Base-by-base conservation (phyloP, 495 filamentous ascomycete genomes). In the Aspergillus nidulans region DNA sequence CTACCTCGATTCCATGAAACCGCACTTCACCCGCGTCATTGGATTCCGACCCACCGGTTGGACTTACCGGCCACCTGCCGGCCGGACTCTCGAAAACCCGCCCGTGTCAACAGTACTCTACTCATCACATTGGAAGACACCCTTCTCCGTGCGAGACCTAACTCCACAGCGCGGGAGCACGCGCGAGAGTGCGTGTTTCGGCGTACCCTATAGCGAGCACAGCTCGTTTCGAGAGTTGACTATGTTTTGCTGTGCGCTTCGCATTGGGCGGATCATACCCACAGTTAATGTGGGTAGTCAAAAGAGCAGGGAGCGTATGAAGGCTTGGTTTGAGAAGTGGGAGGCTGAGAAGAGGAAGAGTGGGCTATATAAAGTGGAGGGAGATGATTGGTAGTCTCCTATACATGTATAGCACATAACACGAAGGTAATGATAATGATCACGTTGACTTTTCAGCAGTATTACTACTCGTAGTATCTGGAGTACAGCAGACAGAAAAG, bases 191-290 rank as follows among this genome's bases (percentile, higher is more conserved):
- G 84, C 83, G 54, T 95, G 90, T 62, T 96, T 90, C 58, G 90
- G 87, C 12, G 94, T 97, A 20, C 94, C 94, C 38, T 98, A 98
- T 64, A 90, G 85, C 49, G 94, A 98, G 72, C 94, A 98, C 61
- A 92, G 88, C 67, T 90, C 85, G 40, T 98, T 98, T 64, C 75
- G 94, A 19, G 94, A 98, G 77, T 69, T 98, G 67, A 91, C 90
- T 2, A 85, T 96, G 81, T 97, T 98, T 62, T 85, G 90, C 58
- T 94, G 92, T 72, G 84, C 84, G 49, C 67, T 98, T 69, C 71
- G 89, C 45, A 92, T 97, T 53, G 91, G 91, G 48, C 86, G 84
- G 70, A 80, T 98, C 3, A 85, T 98, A 16, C 94, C 94, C 2
- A 98, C 94, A 5, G 94, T 98, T 0, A 97, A 97, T 69, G 88